Evolutionary conservation across 2,329 filamentous ascomycete genomes (phyloP), one percentile per base, ranked within the genome.

Genomic region (Ophiosphaerella korrae): DNA sequence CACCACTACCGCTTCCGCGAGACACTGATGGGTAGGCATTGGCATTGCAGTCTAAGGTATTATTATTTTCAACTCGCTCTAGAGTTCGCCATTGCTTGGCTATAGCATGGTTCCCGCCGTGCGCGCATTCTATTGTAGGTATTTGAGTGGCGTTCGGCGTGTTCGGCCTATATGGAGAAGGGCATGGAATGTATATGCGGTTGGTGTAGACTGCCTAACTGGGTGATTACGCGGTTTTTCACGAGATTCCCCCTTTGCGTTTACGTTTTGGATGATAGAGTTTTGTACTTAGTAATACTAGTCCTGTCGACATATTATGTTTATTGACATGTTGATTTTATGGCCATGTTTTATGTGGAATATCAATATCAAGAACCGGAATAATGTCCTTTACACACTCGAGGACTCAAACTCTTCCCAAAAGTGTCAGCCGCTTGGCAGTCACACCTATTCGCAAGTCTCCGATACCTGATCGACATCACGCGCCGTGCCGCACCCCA

Each of bases 191-290:
- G 26, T 11, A 29, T 29, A 29, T 11, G 26, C 26, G 26, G 26
- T 38, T 16, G 36, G 18, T 23, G 18, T 16, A 18, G 11, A 14
- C 12, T 8, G 45, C 13, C 38, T 42, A n/a, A 29, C 14, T 21
- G 13, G 8, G 35, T 38, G 35, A 41, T 42, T 41, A 13, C 37
- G 37, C 37, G 31, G 37, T 40, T 31, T 37, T 21, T 29, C 23
- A 49, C 21, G 38, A 57, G 58, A 58, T 58, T 57, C 50, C 55
- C 58, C 51, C 53, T 49, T 43, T 45, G 58, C 49, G 48, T 43
- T 36, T 48, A 35, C 40, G 35, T 34, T 38, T 47, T 58, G 26
- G 42, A 50, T 24, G 23, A 42, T 40, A 48, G 48, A 37, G 12
- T 35, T 40, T 45, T 41, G 47, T 33, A 37, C 46, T 36, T 32